phyloP scores from a whole-genome alignment of 805 yeast species.

The Metschnikowia aberdeeniae region DNA sequence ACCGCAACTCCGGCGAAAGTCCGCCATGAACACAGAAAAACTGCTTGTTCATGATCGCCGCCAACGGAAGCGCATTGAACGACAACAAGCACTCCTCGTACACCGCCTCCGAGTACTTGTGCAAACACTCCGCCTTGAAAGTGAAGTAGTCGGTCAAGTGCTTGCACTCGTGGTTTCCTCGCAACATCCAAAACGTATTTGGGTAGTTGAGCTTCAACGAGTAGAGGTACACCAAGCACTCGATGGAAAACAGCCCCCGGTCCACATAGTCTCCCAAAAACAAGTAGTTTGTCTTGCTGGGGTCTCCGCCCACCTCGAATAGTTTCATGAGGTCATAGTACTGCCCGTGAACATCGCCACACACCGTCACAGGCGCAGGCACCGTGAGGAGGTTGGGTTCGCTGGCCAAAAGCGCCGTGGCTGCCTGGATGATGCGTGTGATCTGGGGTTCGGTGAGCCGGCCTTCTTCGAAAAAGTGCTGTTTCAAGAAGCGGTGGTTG shows the following conservation, averaged over 20 bases:
- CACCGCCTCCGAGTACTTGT: slow-evolving; percentile 64
- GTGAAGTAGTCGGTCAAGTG: slow-evolving; percentile 94
- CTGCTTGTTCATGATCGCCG: slow-evolving; percentile 90
- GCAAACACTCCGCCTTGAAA: slow-evolving; percentile 83
- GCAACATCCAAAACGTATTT: slow-evolving; percentile 66
- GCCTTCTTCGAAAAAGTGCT: slow-evolving; percentile 80
- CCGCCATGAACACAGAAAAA: slow-evolving; percentile 98
- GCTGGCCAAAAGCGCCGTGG: slow-evolving; percentile 54
- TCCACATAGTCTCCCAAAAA: slow-evolving; percentile 95
- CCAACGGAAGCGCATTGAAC: slow-evolving; percentile 84
- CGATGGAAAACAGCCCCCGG: slow-evolving; percentile 87
- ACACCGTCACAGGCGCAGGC: slow-evolving; percentile 91
- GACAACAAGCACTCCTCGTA: slow-evolving; percentile 74
- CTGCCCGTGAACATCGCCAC: slow-evolving; percentile 98
- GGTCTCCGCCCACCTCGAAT: slow-evolving; percentile 92
- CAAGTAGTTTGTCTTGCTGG: slow-evolving; percentile 67
- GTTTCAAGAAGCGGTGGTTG: slow-evolving; percentile 61
- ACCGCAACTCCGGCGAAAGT: slow-evolving; percentile 74
- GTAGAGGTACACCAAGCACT: slow-evolving; percentile 71
- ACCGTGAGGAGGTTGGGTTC: slow-evolving; percentile 81
- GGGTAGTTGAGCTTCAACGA: slow-evolving; percentile 76
- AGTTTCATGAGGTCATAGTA: slow-evolving; percentile 84
- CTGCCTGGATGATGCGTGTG: slow-evolving; percentile 56
- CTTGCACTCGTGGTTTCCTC: slow-evolving; percentile 94
- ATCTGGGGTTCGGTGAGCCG: slow-evolving; percentile 71